phyloP scores from a whole-genome alignment of 345 rosid genomes.

The Eucalyptus cloeziana region DNA sequence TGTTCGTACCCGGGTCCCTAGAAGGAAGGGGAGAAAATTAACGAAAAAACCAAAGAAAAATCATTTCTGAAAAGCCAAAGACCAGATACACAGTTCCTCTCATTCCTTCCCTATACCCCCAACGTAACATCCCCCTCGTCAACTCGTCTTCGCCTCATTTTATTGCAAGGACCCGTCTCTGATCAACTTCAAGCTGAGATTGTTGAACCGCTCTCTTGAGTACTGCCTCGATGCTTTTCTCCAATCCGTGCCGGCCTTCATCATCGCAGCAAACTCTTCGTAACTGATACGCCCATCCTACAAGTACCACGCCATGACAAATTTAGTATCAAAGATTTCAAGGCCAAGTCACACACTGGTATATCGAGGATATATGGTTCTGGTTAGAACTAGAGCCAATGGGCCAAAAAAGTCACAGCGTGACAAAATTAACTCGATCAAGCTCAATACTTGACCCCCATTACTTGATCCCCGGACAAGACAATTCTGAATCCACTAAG shows the following conservation, averaged over 20 bases:
- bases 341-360: neutral
- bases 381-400: neutral
- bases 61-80: neutral
- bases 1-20: neutral
- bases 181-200: conserved; percentile 68
- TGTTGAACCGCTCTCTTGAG: conserved; percentile 85
- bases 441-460: neutral
- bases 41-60: neutral
- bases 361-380: neutral
- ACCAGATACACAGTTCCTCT: neutral
- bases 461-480: neutral
- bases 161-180: conserved; percentile 67
- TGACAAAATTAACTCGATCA: neutral
- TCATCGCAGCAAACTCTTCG: conserved; percentile 81
- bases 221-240: conserved; percentile 95
- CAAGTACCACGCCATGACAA: neutral
- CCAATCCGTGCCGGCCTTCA: conserved; percentile 98
- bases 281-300: conserved; percentile 93
- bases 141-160: conserved; percentile 14
- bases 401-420: neutral
- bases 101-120: neutral
- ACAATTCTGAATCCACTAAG: neutral
- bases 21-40: neutral
- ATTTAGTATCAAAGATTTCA: neutral
- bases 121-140: neutral